phyloP scores from a whole-genome alignment of 2,329 filamentous ascomycete species.

The Paraphoma sp. region DNA sequence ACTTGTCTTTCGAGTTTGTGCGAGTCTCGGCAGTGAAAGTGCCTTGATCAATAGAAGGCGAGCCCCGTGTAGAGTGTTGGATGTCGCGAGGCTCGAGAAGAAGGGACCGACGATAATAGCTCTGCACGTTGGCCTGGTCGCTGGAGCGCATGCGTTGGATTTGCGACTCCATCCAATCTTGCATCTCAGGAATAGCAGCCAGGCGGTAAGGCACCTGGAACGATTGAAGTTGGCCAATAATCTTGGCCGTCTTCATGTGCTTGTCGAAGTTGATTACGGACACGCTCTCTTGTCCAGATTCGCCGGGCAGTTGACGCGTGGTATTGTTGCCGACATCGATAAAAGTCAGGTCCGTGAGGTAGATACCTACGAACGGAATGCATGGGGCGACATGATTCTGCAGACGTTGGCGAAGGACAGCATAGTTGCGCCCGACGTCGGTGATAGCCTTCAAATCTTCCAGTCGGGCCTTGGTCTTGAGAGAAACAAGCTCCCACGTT shows the following conservation, averaged over 20 bases:
- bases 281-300: constrained; percentile 66
- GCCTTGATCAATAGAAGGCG: constrained; percentile 34
- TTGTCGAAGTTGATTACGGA: constrained; percentile 98
- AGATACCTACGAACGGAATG: constrained; percentile 94
- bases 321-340: constrained; percentile 92
- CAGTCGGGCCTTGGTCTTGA: constrained; percentile 81
- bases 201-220: constrained; percentile 95
- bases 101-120: constrained; percentile 82
- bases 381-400: constrained; percentile 89
- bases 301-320: constrained; percentile 74
- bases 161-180: constrained; percentile 89
- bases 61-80: constrained; percentile 33
- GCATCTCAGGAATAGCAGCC: constrained; percentile 82
- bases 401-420: constrained; percentile 80
- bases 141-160: constrained; percentile 74
- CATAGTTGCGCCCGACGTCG: constrained; percentile 90
- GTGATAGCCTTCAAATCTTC: constrained; percentile 83
- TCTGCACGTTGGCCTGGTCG: constrained; percentile 68
- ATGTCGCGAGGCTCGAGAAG: constrained; percentile 77
- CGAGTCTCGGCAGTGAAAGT: constrained; percentile 37
- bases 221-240: constrained; percentile 92
- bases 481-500: constrained; percentile 89
- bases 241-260: constrained; percentile 90
- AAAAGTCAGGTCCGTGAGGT: constrained; percentile 94
- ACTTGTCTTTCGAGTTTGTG: constrained; percentile 42